These are phyloP conservation scores for Carpinus fangiana DNA, from an alignment of 306 rosid genomes.

Conservation along the genomic window DNA sequence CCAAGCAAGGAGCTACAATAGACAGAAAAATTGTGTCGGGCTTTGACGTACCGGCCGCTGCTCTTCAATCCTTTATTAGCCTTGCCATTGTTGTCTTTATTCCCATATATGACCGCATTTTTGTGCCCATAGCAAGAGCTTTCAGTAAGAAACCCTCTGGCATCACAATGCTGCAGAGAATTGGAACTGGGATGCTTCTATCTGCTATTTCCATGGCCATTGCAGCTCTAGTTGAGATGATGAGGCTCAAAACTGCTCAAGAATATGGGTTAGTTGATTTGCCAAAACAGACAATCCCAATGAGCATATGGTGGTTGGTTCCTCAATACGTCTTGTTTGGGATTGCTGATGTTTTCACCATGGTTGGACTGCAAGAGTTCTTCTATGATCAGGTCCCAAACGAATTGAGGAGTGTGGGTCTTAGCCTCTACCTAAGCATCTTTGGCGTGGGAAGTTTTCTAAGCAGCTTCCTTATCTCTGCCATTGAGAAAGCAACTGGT, in stretches of 20 bases:
- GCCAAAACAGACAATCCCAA: conserved; percentile 29
- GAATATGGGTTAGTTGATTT: conserved; percentile 22
- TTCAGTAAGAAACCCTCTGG: conserved; percentile 27
- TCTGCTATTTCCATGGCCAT: conserved; percentile 23
- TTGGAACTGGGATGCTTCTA: conserved; percentile 27
- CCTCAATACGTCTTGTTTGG: conserved; percentile 20
- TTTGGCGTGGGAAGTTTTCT: conserved; percentile 26
- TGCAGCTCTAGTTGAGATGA: conserved; percentile 33
- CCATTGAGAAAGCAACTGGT: conserved; percentile 23
- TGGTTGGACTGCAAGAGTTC: conserved; percentile 30
- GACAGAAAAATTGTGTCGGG: conserved; percentile 16
- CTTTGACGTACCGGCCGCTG: conserved; percentile 26
- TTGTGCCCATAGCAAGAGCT: conserved; percentile 24
- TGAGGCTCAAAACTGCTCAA: conserved; percentile 15
- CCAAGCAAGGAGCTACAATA: conserved; percentile 48
- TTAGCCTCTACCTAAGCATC: conserved; percentile 25
- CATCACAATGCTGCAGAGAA: conserved; percentile 32
- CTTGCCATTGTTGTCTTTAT: conserved; percentile 21
- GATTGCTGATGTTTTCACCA: conserved; percentile 18
- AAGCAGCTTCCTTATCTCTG: conserved; percentile 20
- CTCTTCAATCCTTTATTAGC: conserved; percentile 13
- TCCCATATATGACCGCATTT: conserved; percentile 30
- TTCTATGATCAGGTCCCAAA: conserved; percentile 28
- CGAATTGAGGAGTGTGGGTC: conserved; percentile 31
- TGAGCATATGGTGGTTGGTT: conserved; percentile 35